A percentile compares a stretch with the other conserved stretches of the same genome.
These are phyloP conservation scores for Suillus subluteus DNA, from an alignment of 768 basidiomycete genomes.

Conservation along the genomic window DNA sequence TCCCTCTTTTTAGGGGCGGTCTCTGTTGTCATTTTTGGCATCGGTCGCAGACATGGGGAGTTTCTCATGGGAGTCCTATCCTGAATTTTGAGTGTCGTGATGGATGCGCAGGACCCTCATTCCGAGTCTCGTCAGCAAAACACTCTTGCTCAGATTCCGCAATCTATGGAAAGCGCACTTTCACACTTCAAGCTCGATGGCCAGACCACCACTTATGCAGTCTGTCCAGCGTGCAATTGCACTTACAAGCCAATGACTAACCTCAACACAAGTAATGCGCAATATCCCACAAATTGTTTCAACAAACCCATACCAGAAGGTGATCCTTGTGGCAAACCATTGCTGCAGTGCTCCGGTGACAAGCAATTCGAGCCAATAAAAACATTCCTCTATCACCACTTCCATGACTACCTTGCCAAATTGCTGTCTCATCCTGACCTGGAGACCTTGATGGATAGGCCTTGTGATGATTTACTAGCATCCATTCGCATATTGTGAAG, in stretches of 20 bases:
- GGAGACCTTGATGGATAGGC: conserved; percentile 14
- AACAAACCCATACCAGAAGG: conserved; percentile 9
- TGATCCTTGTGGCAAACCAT: background rate
- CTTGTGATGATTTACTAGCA: conserved; percentile 7
- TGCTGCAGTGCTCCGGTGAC: background rate
- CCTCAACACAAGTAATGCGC: background rate
- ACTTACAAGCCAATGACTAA: conserved; percentile 9
- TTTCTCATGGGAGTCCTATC: conserved; percentile 23
- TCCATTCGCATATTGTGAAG: background rate
- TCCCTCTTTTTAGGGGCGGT: conserved; percentile 24
- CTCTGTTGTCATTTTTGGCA: conserved; percentile 21
- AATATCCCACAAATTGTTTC: conserved; percentile 16
- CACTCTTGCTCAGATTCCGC: background rate
- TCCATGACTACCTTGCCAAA: background rate
- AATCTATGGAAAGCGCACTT: conserved; percentile 11
- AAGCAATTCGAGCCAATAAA: background rate
- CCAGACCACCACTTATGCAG: conserved; percentile 19
- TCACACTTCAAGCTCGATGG: conserved; percentile 17
- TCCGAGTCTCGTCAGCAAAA: background rate
- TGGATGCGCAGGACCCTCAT: background rate
- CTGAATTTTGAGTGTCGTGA: conserved; percentile 16
- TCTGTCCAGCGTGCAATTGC: conserved; percentile 20
- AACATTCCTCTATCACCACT: background rate
- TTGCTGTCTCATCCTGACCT: conserved; percentile 8
- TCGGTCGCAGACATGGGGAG: conserved; percentile 16